These are phyloP conservation scores for Mollisia scopiformis DNA, from an alignment of 2,329 filamentous ascomycete genomes.

Conservation along the genomic window DNA sequence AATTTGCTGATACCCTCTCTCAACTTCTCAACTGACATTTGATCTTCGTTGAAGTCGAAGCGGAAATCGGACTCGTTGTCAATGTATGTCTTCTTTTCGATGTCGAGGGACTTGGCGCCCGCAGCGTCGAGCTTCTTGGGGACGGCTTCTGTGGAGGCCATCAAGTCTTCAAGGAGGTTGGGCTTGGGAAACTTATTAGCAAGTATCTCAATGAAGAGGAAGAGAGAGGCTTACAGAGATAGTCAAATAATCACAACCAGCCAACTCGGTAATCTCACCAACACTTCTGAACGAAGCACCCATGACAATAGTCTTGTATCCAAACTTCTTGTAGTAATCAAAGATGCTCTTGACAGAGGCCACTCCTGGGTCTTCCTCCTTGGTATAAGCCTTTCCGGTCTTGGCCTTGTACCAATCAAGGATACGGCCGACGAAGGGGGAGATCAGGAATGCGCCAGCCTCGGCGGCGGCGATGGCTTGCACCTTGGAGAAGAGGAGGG, in stretches of 20 bases:
- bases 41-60: conserved; percentile 99
- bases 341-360: conserved; percentile 91
- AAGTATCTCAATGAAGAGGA: neutral
- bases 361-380: conserved; percentile 94
- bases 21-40: conserved; percentile 99
- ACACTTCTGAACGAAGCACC: conserved; percentile 96
- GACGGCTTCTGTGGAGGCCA: conserved; percentile 79
- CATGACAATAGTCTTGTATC: conserved; percentile 99
- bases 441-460: conserved; percentile 96
- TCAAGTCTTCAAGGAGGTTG: conserved; percentile 90
- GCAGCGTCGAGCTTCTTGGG: conserved; percentile 90
- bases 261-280: conserved; percentile 97
- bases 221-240: conserved; percentile 72
- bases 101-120: conserved; percentile 66
- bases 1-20: conserved; percentile 99
- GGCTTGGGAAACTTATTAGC: conserved; percentile 55
- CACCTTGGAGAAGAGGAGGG: conserved; percentile 94
- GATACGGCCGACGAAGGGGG: conserved; percentile 98
- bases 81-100: conserved; percentile 91
- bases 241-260: conserved; percentile 98
- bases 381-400: conserved; percentile 89
- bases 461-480: conserved; percentile 97
- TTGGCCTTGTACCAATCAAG: conserved; percentile 99
- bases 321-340: conserved; percentile 99
- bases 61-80: conserved; percentile 89